Conservation (phyloP, 2,329 filamentous ascomycete species). For the Fusarium luffae region DNA sequence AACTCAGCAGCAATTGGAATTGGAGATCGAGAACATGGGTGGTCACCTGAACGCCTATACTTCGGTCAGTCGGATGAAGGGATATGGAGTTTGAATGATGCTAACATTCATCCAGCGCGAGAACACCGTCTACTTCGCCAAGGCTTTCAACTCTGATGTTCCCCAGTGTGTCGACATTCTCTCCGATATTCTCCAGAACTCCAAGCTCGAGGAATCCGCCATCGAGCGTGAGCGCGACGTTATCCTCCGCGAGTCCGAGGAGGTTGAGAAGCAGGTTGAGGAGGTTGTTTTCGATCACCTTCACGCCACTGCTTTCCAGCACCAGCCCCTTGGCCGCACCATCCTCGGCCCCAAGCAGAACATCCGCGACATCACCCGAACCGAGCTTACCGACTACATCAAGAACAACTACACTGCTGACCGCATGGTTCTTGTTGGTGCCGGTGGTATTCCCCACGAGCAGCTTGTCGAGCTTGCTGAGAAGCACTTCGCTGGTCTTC, state of each 20-base stretch:
- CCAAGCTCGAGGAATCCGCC: conserved; percentile 91
- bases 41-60: conserved; percentile 99
- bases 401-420: conserved; percentile 99
- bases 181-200: conserved; percentile 99
- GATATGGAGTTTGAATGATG: conserved; percentile 27
- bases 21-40: conserved; percentile 99
- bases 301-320: conserved; percentile 97
- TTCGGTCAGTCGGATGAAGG: conserved; percentile 74
- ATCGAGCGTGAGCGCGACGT: conserved; percentile 99
- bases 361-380: conserved; percentile 93
- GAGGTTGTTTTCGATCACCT: conserved; percentile 99
- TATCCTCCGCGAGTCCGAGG: conserved; percentile 97
- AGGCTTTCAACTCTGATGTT: conserved; percentile 98
- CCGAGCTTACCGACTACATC: conserved; percentile 95
- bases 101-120: conserved; percentile 74
- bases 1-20: conserved; percentile 96
- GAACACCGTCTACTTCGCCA: conserved; percentile 99
- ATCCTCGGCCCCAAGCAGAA: conserved; percentile 98
- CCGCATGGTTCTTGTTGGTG: conserved; percentile 97
- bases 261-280: conserved; percentile 99
- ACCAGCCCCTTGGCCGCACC: conserved; percentile 94
- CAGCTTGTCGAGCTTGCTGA: conserved; percentile 96
- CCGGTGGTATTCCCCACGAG: conserved; percentile 92
- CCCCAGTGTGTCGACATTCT: conserved; percentile 97
- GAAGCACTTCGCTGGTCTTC: conserved; percentile 89